Percentiles rank a stretch among this genome's conserved stretches.
Evolutionary conservation across 106 monocot species (phyloP).

Genomic region (Dioscorea alata): DNA sequence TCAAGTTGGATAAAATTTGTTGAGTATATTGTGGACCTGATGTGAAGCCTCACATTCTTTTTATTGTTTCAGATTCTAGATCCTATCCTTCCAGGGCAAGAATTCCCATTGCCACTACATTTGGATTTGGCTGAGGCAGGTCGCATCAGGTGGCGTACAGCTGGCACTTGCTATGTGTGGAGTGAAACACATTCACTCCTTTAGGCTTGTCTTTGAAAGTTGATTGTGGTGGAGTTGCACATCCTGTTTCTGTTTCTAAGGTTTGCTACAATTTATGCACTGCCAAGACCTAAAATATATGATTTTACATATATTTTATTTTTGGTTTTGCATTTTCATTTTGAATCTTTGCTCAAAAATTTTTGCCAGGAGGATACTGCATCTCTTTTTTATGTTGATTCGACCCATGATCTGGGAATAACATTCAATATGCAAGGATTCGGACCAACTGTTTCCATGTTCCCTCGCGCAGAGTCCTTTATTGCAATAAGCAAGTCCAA

Average conservation of each 20-base stretch:
- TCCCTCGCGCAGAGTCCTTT: constrained; percentile 79
- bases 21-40: too few species aligned
- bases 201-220: constrained; percentile 49
- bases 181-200: constrained; percentile 83
- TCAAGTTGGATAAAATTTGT: too few species aligned
- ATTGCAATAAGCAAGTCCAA: constrained; percentile 40
- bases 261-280: constrained; percentile 25
- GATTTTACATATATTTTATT: neutral
- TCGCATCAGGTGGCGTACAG: constrained; percentile 86
- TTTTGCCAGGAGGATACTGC: constrained; percentile 50
- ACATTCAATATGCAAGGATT: constrained; percentile 66
- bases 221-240: constrained; percentile 54
- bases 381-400: constrained; percentile 73
- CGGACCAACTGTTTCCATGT: constrained; percentile 41
- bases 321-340: neutral
- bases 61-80: constrained; percentile 53
- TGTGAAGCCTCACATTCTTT: neutral
- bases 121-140: constrained; percentile 90
- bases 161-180: constrained; percentile 78
- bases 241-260: constrained; percentile 55
- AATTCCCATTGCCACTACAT: constrained; percentile 85
- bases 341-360: neutral
- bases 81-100: constrained; percentile 75
- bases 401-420: constrained; percentile 74
- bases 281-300: neutral